Conservation (phyloP, 2,329 filamentous ascomycete species). For the Penicillium brasilianum region DNA sequence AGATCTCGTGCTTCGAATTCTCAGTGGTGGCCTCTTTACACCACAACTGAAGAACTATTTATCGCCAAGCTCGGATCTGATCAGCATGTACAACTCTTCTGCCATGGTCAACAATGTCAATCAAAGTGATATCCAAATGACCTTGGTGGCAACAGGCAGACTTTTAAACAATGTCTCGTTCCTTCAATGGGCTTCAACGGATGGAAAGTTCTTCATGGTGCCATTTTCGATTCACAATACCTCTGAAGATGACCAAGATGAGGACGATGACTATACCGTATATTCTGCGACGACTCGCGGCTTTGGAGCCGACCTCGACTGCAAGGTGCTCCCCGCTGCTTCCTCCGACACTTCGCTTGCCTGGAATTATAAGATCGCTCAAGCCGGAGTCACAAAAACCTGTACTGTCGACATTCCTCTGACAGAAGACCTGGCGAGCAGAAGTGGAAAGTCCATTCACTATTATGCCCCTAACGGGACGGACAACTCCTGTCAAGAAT, state of each 20-base stretch:
- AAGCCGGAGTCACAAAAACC: background rate
- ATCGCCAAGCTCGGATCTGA: conserved; percentile 4
- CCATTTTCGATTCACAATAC: conserved; percentile 15
- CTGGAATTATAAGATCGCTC: conserved; percentile 4
- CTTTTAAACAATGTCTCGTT: conserved; percentile 9
- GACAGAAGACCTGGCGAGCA: background rate
- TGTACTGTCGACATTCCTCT: conserved; percentile 6
- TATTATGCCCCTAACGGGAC: conserved; percentile 4
- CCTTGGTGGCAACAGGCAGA: conserved; percentile 6
- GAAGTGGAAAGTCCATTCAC: background rate
- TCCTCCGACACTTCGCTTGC: background rate
- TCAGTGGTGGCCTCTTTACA: conserved; percentile 30
- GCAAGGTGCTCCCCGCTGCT: conserved; percentile 4
- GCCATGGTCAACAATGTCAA: background rate
- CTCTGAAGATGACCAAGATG: conserved; percentile 15
- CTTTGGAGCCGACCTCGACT: conserved; percentile 20
- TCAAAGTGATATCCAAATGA: conserved; percentile 4
- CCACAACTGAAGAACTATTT: conserved; percentile 16
- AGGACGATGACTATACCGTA: conserved; percentile 18
- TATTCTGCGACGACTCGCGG: conserved; percentile 16
- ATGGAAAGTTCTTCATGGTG: conserved; percentile 17
- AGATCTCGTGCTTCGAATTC: conserved; percentile 21
- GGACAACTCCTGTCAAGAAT: background rate
- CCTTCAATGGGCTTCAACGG: background rate
- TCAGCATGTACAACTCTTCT: conserved; percentile 13